Percentiles rank a stretch among this genome's conserved stretches.
These are phyloP conservation scores for Penicillium manginii DNA, from an alignment of 495 filamentous ascomycete genomes.

Conservation along the genomic window DNA sequence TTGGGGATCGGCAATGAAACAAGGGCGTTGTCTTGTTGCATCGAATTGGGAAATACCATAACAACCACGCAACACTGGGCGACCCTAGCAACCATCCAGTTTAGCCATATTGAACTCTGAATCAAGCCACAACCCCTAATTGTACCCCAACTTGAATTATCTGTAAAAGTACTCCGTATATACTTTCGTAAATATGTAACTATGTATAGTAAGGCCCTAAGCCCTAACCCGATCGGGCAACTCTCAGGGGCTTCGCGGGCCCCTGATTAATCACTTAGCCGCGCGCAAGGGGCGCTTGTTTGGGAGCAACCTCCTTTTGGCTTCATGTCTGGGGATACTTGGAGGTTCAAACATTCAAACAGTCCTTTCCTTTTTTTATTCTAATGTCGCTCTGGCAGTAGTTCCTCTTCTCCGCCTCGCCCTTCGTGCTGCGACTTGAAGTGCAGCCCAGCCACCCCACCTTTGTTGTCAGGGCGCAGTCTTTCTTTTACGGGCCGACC, in stretches of 20 bases:
- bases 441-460: slow-evolving; percentile 33
- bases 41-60: slow-evolving; percentile 5
- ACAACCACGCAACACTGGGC: slow-evolving; percentile 2
- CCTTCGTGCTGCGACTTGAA: slow-evolving; percentile 25
- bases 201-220: slow-evolving; percentile 13
- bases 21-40: slow-evolving; percentile 1
- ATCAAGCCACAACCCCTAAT: no score
- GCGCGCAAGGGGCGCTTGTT: slow-evolving; percentile 52
- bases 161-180: not conserved
- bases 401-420: slow-evolving; percentile 23
- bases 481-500: slow-evolving; percentile 29
- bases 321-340: slow-evolving; percentile 39
- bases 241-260: slow-evolving; percentile 26
- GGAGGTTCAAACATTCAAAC: slow-evolving; percentile 14
- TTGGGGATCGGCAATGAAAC: slow-evolving; percentile 3
- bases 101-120: not conserved
- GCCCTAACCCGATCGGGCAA: slow-evolving; percentile 17
- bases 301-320: slow-evolving; percentile 41
- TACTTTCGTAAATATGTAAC: not conserved
- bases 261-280: slow-evolving; percentile 32
- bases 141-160: not conserved
- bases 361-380: slow-evolving; percentile 23
- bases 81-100: slow-evolving; percentile 2
- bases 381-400: slow-evolving; percentile 40
- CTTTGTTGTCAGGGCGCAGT: slow-evolving; percentile 30